Evolutionary conservation across 768 basidiomycete species (phyloP), one percentile per base, ranked within the genome.

Genomic region (Mycena latifolia): DNA sequence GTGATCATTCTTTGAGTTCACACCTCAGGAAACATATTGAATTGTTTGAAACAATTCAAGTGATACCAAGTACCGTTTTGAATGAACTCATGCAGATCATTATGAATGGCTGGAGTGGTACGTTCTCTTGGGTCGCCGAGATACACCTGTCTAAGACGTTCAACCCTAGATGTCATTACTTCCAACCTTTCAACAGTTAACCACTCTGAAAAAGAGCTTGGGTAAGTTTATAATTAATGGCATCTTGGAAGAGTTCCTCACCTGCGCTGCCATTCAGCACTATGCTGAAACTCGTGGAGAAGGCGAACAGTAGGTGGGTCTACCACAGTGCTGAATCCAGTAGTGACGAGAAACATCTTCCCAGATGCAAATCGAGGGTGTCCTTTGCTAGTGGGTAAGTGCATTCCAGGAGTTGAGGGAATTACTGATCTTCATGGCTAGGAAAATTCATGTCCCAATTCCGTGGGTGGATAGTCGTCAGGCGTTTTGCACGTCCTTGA

Each of bases 11-110:
- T 7, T 37, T 37, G 8, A 37, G 9, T 51, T n/a, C 59, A 14
- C 28, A 61, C n/a, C n/a, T n/a, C n/a, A n/a, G 60, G 60, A 61
- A 20, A 29, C 61, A 62, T 62, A 55, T 62, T 11, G 61, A 54
- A 24, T n/a, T 20, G 14, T 62, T 54, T 25, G 61, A 55, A 22
- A 37, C 22, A 7, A 47, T 62, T 17, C 51, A 61, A 2, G 24
- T 8, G 18, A 25, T 31, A 9, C 8, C 61, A 12, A 12, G 7
- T 3, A 5, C 31, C 18, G 43, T 47, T 35, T 39, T 62, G 15
- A 24, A 14, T 28, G 61, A 62, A 55, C 10, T 62, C 28, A 33
- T n/a, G 22, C 41, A 12, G 14, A 62, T 37, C 3, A 22, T 62
- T 18, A 2, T 55, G n/a, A 35, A 55, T 37, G 7, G 22, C 20